Evolutionary conservation across 805 yeast species (phyloP), one percentile per base, ranked within the genome.

Genomic region (Scheffersomyces stipitis): DNA sequence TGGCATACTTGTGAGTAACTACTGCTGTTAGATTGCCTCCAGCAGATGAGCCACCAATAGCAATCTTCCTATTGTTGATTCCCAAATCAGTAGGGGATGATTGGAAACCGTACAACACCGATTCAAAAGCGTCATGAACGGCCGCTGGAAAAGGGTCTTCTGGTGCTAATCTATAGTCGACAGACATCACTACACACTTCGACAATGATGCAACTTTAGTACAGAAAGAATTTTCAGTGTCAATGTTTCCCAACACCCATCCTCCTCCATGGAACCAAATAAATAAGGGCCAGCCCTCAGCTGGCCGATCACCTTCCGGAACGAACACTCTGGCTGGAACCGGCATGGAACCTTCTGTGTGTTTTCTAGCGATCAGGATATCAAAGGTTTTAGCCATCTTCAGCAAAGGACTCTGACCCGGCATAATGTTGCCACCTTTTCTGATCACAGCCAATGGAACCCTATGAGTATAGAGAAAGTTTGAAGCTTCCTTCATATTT

Each of bases 131-230:
- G 53, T 73, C 78, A 7, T 72, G 64, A 2, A 69, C 64, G 30
- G 71, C 60, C 7, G 76, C 73, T 3, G 80, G 80, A 48, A 57
- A 75, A 15, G 73, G 72, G 45, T 55, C 44, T 47, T 74, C 76
- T 3, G 80, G 80, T 0, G 78, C 78, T 37, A 72, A 51, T 28
- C 79, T 43, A 51, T 75, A 75, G 48, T 74, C 77, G n/a, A 74
- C 71, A 5, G 67, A 56, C 8, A 75, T 54, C 10, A 71, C 75
- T n/a, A 61, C 47, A 40, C 69, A 59, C 31, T 61, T 40, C 8
- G 67, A 61, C 15, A 45, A 36, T 26, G 61, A 60, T 16, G 73
- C 69, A 28, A 64, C 44, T 38, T 67, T 64, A 3, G 74, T 61
- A 41, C 74, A 69, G 46, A 54, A 66, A 2, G 69, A 59, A 52